These are phyloP conservation scores for Neckera pumila DNA, from an alignment of 225 moss, liverwort and hornwort genomes.

Conservation along the genomic window DNA sequence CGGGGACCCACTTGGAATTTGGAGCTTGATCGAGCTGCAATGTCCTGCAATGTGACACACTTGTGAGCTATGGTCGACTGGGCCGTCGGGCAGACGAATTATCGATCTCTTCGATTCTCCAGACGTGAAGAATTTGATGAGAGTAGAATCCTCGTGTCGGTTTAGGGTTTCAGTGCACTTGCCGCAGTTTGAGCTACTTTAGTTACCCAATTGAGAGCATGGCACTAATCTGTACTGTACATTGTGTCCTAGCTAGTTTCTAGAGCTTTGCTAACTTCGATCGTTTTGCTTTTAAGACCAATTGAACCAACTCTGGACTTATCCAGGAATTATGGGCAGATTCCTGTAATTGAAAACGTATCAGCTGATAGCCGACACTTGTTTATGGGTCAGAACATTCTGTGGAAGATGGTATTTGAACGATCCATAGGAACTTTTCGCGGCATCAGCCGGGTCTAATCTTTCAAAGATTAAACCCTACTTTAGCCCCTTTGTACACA, in stretches of 20 bases:
- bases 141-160: neutral
- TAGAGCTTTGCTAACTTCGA: too few relatives aligned
- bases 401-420: neutral
- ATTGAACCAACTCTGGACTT: too few relatives aligned
- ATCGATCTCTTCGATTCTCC: neutral
- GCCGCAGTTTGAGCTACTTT: neutral
- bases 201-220: neutral
- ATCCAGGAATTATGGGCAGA: too few relatives aligned
- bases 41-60: neutral
- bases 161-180: neutral
- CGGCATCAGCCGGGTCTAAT: too few relatives aligned
- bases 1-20: neutral
- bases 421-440: too few relatives aligned
- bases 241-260: neutral
- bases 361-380: too few relatives aligned
- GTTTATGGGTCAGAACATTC: too few relatives aligned
- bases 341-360: too few relatives aligned
- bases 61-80: neutral
- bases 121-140: neutral
- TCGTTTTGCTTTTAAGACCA: too few relatives aligned
- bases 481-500: too few relatives aligned
- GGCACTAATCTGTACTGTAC: neutral
- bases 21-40: neutral
- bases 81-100: neutral
- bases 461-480: too few relatives aligned